Evolutionary conservation across 2,329 filamentous ascomycete genomes (phyloP).

Genomic region (Ophiostoma pallidulum): DNA sequence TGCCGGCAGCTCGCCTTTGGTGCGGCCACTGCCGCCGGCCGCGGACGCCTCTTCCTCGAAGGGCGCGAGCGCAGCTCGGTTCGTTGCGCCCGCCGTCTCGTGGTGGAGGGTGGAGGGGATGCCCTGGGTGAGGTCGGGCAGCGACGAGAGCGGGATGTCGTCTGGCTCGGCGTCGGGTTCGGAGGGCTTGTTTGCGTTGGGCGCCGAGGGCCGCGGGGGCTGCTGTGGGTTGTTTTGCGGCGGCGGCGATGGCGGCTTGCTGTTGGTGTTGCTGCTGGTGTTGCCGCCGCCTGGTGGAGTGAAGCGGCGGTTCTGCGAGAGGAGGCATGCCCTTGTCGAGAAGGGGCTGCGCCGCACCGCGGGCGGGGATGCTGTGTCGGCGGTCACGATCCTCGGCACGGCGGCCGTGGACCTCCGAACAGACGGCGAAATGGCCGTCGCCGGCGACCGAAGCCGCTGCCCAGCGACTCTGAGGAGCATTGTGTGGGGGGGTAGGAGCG

Average conservation of each 20-base stretch:
- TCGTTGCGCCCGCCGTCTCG: conserved; percentile 49
- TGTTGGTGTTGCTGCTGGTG: too few relatives aligned
- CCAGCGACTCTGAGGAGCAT: conserved; percentile 15
- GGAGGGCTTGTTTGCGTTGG: neutral
- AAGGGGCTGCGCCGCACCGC: neutral
- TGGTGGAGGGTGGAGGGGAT: conserved; percentile 84
- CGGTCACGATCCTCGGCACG: neutral
- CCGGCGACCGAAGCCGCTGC: conserved; percentile 13
- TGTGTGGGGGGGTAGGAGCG: neutral
- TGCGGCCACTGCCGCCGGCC: conserved; percentile 38
- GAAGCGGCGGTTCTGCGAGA: conserved; percentile 2
- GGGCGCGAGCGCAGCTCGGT: conserved; percentile 28
- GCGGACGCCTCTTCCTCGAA: conserved; percentile 27
- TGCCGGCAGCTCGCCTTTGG: conserved; percentile 59
- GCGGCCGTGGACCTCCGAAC: neutral
- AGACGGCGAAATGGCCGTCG: neutral
- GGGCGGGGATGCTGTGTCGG: neutral
- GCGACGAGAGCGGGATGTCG: conserved; percentile 50
- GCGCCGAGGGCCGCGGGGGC: neutral
- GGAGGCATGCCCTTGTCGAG: conserved; percentile 6
- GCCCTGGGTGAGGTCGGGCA: conserved; percentile 87
- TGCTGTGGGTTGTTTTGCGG: too few relatives aligned
- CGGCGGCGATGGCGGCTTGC: too few relatives aligned
- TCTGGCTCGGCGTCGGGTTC: conserved; percentile 5
- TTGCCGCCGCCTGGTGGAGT: neutral